Evolutionary conservation across 129 eudicot species (phyloP), one percentile per base, ranked within the genome.

Genomic region (Flaveria brownii): DNA sequence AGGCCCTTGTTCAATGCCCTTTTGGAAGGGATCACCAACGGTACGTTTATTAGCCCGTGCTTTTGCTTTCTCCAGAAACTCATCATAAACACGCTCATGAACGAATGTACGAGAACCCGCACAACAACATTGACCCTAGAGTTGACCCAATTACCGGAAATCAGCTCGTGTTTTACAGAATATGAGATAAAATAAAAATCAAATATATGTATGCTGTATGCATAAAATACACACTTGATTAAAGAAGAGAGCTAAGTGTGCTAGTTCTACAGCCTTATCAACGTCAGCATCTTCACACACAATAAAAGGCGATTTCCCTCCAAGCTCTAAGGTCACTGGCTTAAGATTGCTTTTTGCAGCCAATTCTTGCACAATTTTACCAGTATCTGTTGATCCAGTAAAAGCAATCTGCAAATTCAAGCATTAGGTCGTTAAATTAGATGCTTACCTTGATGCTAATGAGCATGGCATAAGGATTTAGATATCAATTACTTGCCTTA

Each of bases 251-350:
- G 97, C 97, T 74, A 85, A 82, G 74, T 92, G 97, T 45, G 97
- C 97, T 49, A 70, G 82, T 71, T 89, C 93, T 4, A 89, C 93
- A 36, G 97, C 97, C 26, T 81, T 67, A 72, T 92, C 91, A 46
- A 92, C 50, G 43, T 92, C 82, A 61, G 96, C 97, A 89, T 92
- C 97, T 74, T 88, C 91, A 49, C 93, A 92, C 51, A 92, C 73
- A 47, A 92, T 92, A 74, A 92, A 89, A 56, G 97, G 97, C 1
- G 97, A 92, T 87, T 92, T 92, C 14, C 97, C 97, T 65, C 97
- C 97, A 68, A 87, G 91, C 79, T 87, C 91, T 82, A 87, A 76
- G 26, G 91, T 87, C 66, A 76, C 86, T 5, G 88, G 76, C 60
- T 87, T 87, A 3, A 87, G 91, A 76, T 87, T 87, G 86, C 91